Percentiles rank a stretch among this genome's conserved stretches.
Conservation (phyloP, 306 rosid species). For the Pyrus communis region DNA sequence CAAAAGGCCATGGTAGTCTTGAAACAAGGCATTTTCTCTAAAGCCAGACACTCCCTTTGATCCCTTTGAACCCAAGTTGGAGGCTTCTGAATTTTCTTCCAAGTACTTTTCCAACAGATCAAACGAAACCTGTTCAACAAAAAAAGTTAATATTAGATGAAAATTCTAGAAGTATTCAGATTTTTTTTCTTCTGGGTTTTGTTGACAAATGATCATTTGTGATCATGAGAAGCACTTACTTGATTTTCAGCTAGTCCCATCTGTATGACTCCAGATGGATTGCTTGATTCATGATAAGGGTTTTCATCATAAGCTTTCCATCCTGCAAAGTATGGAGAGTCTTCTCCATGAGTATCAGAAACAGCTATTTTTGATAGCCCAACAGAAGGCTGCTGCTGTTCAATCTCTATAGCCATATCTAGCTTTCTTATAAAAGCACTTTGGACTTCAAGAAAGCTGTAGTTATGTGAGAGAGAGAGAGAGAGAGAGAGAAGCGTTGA, state of each 20-base stretch:
- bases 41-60: conserved; percentile 28
- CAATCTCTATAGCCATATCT: conserved; percentile 58
- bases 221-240: conserved; percentile 36
- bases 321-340: conserved; percentile 93
- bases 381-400: conserved; percentile 28
- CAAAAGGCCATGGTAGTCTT: conserved; percentile 84
- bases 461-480: not conserved
- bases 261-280: conserved; percentile 78
- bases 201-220: not conserved
- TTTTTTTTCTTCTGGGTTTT: not conserved
- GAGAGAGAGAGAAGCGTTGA: not conserved
- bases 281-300: conserved; percentile 61
- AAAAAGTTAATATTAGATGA: not conserved
- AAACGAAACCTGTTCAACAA: conserved; percentile 62
- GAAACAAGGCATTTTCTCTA: conserved; percentile 85
- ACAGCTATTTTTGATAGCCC: conserved; percentile 62
- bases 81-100: conserved; percentile 50
- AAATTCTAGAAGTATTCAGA: not conserved
- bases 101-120: conserved; percentile 70
- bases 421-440: not conserved
- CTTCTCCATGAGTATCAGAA: conserved; percentile 91
- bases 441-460: not conserved
- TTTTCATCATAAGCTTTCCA: conserved; percentile 93
- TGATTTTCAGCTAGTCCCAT: conserved; percentile 98
- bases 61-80: conserved; percentile 45